phyloP scores from a whole-genome alignment of 805 yeast species.

The Suhomyces faveliae region DNA sequence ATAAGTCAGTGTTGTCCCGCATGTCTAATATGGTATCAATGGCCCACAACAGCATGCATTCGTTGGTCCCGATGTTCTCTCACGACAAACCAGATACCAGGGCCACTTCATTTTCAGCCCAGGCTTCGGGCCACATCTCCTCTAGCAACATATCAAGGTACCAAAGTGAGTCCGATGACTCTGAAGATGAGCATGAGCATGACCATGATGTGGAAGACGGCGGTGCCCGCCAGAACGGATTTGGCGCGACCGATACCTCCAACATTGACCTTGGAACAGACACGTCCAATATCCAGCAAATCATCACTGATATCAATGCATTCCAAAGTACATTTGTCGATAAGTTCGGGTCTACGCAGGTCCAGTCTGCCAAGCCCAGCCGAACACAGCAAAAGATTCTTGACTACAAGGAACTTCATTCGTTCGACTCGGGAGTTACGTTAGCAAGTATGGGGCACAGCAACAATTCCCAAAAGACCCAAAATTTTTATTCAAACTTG shows the following conservation, averaged over 20 bases:
- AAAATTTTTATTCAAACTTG: conserved; percentile 6
- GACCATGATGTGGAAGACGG: conserved; percentile 1
- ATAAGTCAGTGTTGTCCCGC: neutral
- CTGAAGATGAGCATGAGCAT: neutral
- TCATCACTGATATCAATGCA: conserved; percentile 26
- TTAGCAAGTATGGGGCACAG: neutral
- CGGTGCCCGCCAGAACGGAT: neutral
- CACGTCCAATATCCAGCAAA: conserved; percentile 12
- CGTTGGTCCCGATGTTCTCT: conserved; percentile 14
- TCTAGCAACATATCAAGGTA: conserved; percentile 10
- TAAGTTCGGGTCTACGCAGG: conserved; percentile 13
- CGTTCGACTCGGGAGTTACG: conserved; percentile 7
- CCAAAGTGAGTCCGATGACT: conserved; percentile 22
- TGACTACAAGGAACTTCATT: conserved; percentile 31
- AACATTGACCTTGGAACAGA: conserved; percentile 4
- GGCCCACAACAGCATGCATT: conserved; percentile 19
- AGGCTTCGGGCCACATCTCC: neutral
- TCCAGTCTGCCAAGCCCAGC: conserved; percentile 15
- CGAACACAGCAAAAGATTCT: conserved; percentile 36
- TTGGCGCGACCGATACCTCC: neutral
- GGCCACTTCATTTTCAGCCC: neutral
- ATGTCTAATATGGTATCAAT: conserved; percentile 10
- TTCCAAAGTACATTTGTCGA: conserved; percentile 33
- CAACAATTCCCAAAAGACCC: neutral
- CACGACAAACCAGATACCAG: neutral